Conservation (phyloP, 148 eudicot species). For the Camellia lanceoleosa region DNA sequence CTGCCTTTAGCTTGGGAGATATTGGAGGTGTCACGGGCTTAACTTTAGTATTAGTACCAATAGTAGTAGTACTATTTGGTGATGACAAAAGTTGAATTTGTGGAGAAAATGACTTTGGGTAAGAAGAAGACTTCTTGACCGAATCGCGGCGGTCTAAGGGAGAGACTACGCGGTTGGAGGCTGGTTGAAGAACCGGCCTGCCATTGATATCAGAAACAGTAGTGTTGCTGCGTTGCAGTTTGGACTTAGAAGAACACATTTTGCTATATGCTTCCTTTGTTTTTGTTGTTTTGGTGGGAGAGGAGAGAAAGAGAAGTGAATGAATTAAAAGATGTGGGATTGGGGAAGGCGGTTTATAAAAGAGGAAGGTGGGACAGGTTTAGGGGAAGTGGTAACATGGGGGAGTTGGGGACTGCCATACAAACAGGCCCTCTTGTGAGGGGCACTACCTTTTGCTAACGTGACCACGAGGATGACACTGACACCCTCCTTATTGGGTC, state of each 20-base stretch:
- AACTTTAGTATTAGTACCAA: slow-evolving; percentile 3
- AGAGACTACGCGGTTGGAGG: slow-evolving; percentile 35
- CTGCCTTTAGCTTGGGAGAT: slow-evolving; percentile 42
- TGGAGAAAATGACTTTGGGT: neutral
- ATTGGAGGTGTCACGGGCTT: slow-evolving; percentile 29
- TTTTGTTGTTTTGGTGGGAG: neutral
- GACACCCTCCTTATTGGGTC: slow-evolving; percentile 18
- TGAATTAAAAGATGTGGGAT: neutral
- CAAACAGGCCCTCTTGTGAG: slow-evolving; percentile 23
- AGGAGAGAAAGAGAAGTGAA: neutral
- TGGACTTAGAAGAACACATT: slow-evolving; percentile 43
- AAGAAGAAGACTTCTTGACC: slow-evolving; percentile 22
- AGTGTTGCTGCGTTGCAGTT: slow-evolving; percentile 15
- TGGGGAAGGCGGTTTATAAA: neutral
- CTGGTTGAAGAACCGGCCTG: slow-evolving; percentile 54
- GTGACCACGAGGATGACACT: slow-evolving; percentile 24
- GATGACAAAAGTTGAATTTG: slow-evolving; percentile 8
- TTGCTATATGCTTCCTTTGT: neutral
- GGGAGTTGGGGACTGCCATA: slow-evolving; percentile 36
- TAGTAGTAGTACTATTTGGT: slow-evolving; percentile 11
- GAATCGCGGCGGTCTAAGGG: slow-evolving; percentile 41
- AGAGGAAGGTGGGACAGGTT: slow-evolving; percentile 18
- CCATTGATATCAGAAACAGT: slow-evolving; percentile 40
- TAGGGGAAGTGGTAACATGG: slow-evolving; percentile 38
- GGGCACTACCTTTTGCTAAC: slow-evolving; percentile 27